These are phyloP conservation scores for Salix brachista DNA, from an alignment of 345 rosid species.

Conservation along the genomic window DNA sequence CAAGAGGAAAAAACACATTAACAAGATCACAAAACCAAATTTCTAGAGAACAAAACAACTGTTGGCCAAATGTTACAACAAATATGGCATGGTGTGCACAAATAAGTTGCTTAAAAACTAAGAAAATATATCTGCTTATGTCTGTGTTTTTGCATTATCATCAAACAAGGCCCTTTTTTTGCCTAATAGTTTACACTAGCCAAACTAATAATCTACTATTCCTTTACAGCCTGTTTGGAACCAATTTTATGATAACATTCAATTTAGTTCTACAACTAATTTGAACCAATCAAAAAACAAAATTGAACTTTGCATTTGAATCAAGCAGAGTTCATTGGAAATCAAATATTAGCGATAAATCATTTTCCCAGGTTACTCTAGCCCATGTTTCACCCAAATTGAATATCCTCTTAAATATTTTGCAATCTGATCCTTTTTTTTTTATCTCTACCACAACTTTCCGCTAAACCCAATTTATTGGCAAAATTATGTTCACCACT, in stretches of 20 bases:
- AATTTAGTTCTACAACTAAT: neutral
- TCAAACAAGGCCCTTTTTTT: neutral
- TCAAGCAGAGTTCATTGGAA: neutral
- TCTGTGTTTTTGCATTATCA: neutral
- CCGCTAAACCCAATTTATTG: neutral
- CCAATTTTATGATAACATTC: neutral
- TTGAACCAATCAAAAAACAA: neutral
- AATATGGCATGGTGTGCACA: neutral
- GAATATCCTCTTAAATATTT: neutral
- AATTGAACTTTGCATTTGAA: neutral
- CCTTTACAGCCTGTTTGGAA: neutral
- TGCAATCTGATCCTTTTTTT: neutral
- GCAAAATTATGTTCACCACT: neutral
- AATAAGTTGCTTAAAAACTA: neutral
- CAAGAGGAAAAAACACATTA: conserved; percentile 8
- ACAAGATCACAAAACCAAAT: neutral
- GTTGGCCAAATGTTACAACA: neutral
- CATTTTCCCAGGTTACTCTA: neutral
- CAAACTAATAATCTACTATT: neutral
- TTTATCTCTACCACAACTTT: neutral
- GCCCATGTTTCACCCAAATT: neutral
- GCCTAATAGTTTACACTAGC: neutral
- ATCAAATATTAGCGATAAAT: neutral
- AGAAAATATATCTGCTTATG: neutral
- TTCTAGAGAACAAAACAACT: neutral